Base-by-base conservation (phyloP, 2,329 filamentous ascomycete genomes). In the Trichoderma semiorbis region DNA sequence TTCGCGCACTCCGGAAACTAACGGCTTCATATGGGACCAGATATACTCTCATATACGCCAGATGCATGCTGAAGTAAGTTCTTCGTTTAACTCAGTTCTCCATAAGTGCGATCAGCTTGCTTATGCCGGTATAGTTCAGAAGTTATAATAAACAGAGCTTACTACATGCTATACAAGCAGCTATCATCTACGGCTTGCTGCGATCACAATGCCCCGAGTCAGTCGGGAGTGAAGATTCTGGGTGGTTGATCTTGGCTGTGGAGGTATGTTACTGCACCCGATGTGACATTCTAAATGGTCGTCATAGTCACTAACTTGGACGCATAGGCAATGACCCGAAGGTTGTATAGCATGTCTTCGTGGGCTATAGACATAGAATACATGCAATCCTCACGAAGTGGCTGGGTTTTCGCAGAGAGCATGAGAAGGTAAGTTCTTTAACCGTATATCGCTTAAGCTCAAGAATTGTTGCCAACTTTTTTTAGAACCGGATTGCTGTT, bases 1-100 rank as follows among this genome's bases (percentile, higher is more conserved):
- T 28, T 69, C 67, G 32, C 32, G 67, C 11, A 63, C 67, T 39
- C 36, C 24, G 11, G 57, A 16, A 61, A 69, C 57, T 7, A 30
- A 21, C 3, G 16, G 11, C 26, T 69, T 69, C 16, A 32, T 69
- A 63, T 69, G 67, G 67, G 32, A 50, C 1, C 67, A 69, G 57
- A 69, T 69, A 69, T 63, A 43, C 14, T 53, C 34, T 4, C 67
- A 69, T 12, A 11, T 69, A 4, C 39, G 30, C 10, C 57, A 63
- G 36, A 62, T 69, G 57, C 12, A 50, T 34, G 67, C 24, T 2
- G 55, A 69, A 21, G 67, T 69, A 10, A 47, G 61, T 21, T 14
- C 2, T 8, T 5, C 12, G 2, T 12, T 7, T 6, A 18, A 8
- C 3, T 2, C 12, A 2, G 18, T 11, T n/a, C 4, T 24, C n/a